Conservation (phyloP, 148 eudicot species). For the Talinum fruticosum region DNA sequence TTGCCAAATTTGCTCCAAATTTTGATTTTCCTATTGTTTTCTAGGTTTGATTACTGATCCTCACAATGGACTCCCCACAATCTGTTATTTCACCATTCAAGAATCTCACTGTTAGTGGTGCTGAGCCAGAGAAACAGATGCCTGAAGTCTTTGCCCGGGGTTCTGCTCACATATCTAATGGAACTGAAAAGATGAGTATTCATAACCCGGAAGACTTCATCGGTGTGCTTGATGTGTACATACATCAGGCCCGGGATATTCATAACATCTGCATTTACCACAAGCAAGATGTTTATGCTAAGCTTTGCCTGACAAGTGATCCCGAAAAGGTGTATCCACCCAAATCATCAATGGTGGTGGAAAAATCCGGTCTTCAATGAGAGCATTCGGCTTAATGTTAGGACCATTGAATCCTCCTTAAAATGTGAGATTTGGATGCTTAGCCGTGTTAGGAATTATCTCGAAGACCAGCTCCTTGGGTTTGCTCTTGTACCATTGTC, state of each 20-base stretch:
- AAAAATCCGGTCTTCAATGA: conserved; percentile 84
- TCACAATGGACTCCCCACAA: conserved; percentile 72
- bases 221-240: conserved; percentile 71
- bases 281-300: conserved; percentile 97
- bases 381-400: conserved; percentile 48
- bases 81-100: conserved; percentile 82
- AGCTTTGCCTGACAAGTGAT: conserved; percentile 78
- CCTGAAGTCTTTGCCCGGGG: conserved; percentile 33
- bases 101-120: conserved; percentile 40
- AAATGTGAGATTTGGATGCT: conserved; percentile 98
- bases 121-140: conserved; percentile 58
- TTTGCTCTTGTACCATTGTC: conserved; percentile 88
- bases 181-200: conserved; percentile 28
- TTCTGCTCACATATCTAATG: conserved; percentile 36
- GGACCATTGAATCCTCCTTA: conserved; percentile 55
- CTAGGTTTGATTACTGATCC: conserved; percentile 29
- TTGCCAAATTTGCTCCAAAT: neutral
- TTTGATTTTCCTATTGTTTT: conserved; percentile 1
- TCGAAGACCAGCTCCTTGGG: conserved; percentile 90
- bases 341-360: conserved; percentile 89
- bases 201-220: conserved; percentile 32
- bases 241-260: conserved; percentile 88
- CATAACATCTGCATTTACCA: conserved; percentile 97
- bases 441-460: conserved; percentile 90
- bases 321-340: conserved; percentile 80